Evolutionary conservation across 106 monocot genomes (phyloP), one percentile per base, ranked within the genome.

Genomic region (Allium cepa): DNA sequence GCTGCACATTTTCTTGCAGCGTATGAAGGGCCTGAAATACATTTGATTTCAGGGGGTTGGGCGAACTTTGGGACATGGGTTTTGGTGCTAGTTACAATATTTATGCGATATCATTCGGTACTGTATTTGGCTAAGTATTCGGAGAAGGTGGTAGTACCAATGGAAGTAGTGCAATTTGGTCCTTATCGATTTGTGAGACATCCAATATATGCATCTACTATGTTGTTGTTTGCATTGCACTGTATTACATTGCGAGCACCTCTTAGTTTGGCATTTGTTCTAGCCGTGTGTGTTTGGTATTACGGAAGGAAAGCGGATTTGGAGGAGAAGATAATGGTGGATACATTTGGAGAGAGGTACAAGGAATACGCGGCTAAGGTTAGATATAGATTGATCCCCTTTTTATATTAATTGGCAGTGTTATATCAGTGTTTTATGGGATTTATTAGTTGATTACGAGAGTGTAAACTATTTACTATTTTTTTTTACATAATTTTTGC

Each of bases 101-200:
- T 87, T 61, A 80, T 82, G 87, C 67, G 87, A 59, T 92, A 92
- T 66, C 87, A 91, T 18, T 82, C 91, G 3, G 76, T 87, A 36
- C 69, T 87, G 56, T 92, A 87, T 57, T 65, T 87, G 36, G 73
- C 77, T 0, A 92, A 84, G 60, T 92, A 92, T 59, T 87, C 84
- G 9, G 87, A 87, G 76, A 92, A 87, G 74, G 80, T 92, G 59
- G 71, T 50, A 17, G 84, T 72, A 60, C 91, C 91, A 4, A 77
- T 57, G 9, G 73, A 74, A 0, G 91, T 92, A 16, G 91, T 87
- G 57, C 87, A 82, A 75, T 92, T 92, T 51, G 91, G 91, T 7
- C 91, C 91, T 2, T 92, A 82, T 68, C 46, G 91, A 68, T 91
- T 81, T 81, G 84, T 87, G 66, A 76, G 91, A 28, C 87, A 92